Evolutionary conservation across 2,329 filamentous ascomycete genomes (phyloP), one percentile per base, ranked within the genome.

Genomic region (Colletotrichum musicola): DNA sequence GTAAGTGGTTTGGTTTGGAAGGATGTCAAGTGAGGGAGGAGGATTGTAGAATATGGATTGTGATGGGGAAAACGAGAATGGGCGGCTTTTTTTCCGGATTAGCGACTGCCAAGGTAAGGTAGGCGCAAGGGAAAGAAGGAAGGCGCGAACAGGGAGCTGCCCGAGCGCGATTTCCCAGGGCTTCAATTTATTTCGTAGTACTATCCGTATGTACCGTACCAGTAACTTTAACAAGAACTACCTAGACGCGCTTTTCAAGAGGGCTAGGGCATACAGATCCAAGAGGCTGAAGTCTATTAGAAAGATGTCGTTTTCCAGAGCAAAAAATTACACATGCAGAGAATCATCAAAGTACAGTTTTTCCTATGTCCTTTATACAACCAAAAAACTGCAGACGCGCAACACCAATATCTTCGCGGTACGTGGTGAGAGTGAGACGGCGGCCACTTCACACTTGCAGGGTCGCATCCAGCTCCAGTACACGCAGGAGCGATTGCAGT

Each of bases 41-140:
- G 20, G 20, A 35, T 35, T 35, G 30, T 35, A 35, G 30, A 40
- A 30, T 35, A 57, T 7, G 51, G 51, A 46, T 61, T 22, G 20
- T 62, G 58, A 62, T 16, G 27, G 59, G 18, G 54, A 56, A 57
- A 46, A 44, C 47, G 51, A 20, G 54, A 50, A 51, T 54, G 61
- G 61, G 47, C 25, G 20, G 64, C n/a, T 4, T 35, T 30, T 64
- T 64, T 67, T 64, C 64, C 64, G 57, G 46, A 50, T 30, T 46
- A 47, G 38, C 38, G 25, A 35, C 47, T 64, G 64, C 51, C 47
- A 60, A 60, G 46, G 18, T 22, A 4, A 60, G 46, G 18, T 22
- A 6, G 42, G 40, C 16, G n/a, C 14, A 49, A 57, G 44, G 63
- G 49, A 35, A 55, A 55, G 30, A 27, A 16, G 27, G 22, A 46